These are phyloP conservation scores for Aspergillus sergii DNA, from an alignment of 2,329 filamentous ascomycete genomes.

Conservation along the genomic window DNA sequence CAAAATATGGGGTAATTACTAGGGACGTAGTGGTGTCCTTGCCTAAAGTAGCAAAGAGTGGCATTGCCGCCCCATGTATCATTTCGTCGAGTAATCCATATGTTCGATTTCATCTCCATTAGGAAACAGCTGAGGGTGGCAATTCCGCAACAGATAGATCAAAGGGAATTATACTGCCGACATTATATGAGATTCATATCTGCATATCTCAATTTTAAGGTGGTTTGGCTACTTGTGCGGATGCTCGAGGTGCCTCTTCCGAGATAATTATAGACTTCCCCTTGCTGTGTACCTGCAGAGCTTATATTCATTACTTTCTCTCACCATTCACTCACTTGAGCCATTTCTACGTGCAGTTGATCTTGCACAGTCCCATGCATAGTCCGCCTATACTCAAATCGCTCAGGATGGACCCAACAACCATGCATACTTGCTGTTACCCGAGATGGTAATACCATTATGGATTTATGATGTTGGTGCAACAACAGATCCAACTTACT, in stretches of 20 bases:
- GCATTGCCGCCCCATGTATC: not conserved
- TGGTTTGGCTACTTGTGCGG: not conserved
- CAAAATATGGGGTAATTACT: not conserved
- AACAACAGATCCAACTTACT: not conserved
- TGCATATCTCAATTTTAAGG: not conserved
- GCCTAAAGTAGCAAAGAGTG: not conserved
- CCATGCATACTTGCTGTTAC: not conserved
- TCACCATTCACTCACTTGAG: slow-evolving; percentile 1
- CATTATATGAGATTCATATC: not conserved
- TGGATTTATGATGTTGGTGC: not conserved
- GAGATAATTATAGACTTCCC: slow-evolving; percentile 9
- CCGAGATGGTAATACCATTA: not conserved
- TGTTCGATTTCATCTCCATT: not conserved
- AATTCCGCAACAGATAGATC: not conserved
- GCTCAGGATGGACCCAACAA: slow-evolving; percentile 5
- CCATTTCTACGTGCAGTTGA: slow-evolving; percentile 6
- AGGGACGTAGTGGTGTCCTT: not conserved
- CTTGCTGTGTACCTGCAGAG: slow-evolving; percentile 16
- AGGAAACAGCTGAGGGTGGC: not conserved
- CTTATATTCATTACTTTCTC: slow-evolving; percentile 2
- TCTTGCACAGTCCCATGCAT: slow-evolving; percentile 10
- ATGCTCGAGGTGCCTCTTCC: not conserved
- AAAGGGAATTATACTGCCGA: not conserved
- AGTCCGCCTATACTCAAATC: slow-evolving; percentile 3
- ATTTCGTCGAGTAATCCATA: not conserved